These are phyloP conservation scores for Scedosporium dehoogii DNA, from an alignment of 2,329 filamentous ascomycete genomes.

Conservation along the genomic window DNA sequence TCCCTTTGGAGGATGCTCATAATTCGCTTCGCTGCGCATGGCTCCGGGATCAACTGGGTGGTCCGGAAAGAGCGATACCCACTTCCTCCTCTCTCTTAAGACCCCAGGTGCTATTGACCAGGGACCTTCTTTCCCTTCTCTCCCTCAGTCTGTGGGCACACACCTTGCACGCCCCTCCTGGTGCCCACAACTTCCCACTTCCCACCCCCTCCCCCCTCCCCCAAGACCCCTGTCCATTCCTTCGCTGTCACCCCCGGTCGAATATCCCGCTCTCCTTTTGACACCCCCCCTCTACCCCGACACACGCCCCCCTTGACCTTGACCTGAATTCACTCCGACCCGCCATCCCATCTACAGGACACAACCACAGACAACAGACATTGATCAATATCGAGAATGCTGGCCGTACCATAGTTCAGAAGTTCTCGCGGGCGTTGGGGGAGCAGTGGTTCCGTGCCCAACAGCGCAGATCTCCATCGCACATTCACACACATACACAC, in stretches of 20 bases:
- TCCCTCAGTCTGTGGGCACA: not conserved
- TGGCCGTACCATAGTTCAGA: not conserved
- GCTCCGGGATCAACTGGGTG: not conserved
- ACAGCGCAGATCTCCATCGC: not conserved
- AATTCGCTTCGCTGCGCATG: not conserved
- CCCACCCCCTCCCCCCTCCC: not conserved
- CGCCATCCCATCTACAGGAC: slow-evolving; percentile 11
- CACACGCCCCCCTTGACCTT: not conserved
- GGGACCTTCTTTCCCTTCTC: not conserved
- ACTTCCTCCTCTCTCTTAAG: slow-evolving; percentile 1
- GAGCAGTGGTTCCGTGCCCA: slow-evolving; percentile 3
- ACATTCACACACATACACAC: not conserved
- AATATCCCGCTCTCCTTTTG: not conserved
- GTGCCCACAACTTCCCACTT: not conserved
- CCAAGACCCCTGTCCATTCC: not conserved
- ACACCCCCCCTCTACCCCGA: not conserved
- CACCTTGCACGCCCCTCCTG: not conserved
- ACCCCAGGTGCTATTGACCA: slow-evolving; percentile 3
- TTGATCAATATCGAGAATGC: not conserved
- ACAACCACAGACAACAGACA: not conserved
- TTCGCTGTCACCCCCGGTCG: slow-evolving; percentile 1
- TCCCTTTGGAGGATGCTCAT: not conserved
- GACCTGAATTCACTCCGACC: not conserved
- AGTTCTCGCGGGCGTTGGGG: not conserved
- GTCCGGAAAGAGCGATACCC: slow-evolving; percentile 1